phyloP scores from a whole-genome alignment of 2,329 filamentous ascomycete species.

The Aspergillus aculeatus region DNA sequence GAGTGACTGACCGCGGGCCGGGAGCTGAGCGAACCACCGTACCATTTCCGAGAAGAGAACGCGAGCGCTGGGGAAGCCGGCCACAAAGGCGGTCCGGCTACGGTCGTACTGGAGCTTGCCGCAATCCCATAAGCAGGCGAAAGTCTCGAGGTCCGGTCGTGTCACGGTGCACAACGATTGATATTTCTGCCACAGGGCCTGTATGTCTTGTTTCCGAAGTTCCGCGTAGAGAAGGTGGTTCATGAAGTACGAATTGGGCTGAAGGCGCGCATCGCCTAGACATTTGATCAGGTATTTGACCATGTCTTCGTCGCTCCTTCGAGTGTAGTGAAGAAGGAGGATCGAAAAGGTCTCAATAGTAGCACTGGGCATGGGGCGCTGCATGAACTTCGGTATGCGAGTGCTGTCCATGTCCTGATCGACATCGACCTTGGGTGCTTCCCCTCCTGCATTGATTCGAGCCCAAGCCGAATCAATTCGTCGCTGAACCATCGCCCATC shows the following conservation, averaged over 20 bases:
- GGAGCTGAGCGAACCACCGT: constrained; percentile 41
- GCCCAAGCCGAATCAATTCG: constrained; percentile 63
- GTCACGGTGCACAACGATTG: constrained; percentile 54
- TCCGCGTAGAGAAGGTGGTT: constrained; percentile 73
- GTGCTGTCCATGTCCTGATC: constrained; percentile 24
- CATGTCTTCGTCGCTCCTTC: constrained; percentile 57
- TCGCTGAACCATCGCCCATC: constrained; percentile 73
- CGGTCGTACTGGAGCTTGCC: constrained; percentile 50
- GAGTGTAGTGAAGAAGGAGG: constrained; percentile 69
- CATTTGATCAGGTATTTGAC: constrained; percentile 63
- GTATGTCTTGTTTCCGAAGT: constrained; percentile 58
- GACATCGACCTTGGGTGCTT: constrained; percentile 28
- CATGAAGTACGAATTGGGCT: constrained; percentile 71
- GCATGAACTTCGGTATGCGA: constrained; percentile 40
- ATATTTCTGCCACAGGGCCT: constrained; percentile 58
- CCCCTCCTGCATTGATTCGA: constrained; percentile 24
- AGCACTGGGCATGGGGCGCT: constrained; percentile 54
- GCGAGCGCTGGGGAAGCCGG: constrained; percentile 47
- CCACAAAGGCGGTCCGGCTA: constrained; percentile 47
- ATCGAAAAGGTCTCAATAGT: constrained; percentile 77
- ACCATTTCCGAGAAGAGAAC: constrained; percentile 52
- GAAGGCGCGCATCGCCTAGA: constrained; percentile 63
- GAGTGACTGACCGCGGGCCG: constrained; percentile 27
- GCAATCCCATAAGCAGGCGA: constrained; percentile 64
- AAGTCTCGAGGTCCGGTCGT: constrained; percentile 66